Evolutionary conservation across 352 stramenopile genomes (phyloP).

Genomic region (Pythium phragmitis): DNA sequence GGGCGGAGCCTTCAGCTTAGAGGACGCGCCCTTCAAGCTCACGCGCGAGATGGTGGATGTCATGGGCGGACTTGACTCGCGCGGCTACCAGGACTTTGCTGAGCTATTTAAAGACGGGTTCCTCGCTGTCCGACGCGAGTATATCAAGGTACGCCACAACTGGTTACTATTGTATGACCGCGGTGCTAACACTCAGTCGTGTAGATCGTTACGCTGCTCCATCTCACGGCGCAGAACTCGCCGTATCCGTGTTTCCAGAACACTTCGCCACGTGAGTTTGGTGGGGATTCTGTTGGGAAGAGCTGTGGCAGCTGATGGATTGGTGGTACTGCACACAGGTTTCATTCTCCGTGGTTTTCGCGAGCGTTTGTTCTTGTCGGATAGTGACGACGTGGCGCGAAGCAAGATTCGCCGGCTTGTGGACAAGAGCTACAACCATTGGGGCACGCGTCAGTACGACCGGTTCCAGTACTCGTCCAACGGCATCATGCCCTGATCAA

Average conservation of each 20-base stretch:
- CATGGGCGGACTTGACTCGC: conserved; percentile 78
- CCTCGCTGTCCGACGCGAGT: conserved; percentile 82
- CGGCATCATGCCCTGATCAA: conserved; percentile 40
- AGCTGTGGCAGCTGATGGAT: neutral
- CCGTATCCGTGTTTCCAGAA: conserved; percentile 88
- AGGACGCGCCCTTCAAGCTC: conserved; percentile 95
- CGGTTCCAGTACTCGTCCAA: conserved; percentile 69
- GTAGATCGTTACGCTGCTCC: conserved; percentile 83
- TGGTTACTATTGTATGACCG: neutral
- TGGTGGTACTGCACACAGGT: conserved; percentile 2
- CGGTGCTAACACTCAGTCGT: neutral
- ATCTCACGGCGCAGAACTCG: conserved; percentile 86
- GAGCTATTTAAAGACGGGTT: conserved; percentile 91
- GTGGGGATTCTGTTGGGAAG: neutral
- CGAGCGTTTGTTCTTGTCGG: conserved; percentile 37
- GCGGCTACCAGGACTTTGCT: conserved; percentile 80
- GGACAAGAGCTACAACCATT: conserved; percentile 62
- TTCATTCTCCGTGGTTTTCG: conserved; percentile 28
- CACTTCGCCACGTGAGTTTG: conserved; percentile 23
- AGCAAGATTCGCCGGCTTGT: conserved; percentile 41
- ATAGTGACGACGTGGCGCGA: conserved; percentile 30
- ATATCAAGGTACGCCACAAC: conserved; percentile 50
- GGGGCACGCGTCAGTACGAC: conserved; percentile 70
- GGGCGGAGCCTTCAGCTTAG: conserved; percentile 92
- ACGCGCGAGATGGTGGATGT: conserved; percentile 94